Evolutionary conservation across 2,329 filamentous ascomycete genomes (phyloP).

Genomic region (Penicillium sp.): DNA sequence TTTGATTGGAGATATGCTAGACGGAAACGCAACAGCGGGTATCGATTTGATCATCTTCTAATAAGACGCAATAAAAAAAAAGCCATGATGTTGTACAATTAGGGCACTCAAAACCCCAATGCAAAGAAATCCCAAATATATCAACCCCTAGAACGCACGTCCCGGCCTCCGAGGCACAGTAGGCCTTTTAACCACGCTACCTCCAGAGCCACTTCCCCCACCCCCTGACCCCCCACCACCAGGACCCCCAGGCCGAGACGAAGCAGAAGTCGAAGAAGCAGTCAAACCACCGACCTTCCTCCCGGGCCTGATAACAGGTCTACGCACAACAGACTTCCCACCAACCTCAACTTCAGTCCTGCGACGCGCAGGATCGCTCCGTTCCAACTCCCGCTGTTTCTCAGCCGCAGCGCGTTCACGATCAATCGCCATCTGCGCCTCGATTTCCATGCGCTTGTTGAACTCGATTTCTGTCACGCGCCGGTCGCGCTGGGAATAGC

Average conservation of each 20-base stretch:
- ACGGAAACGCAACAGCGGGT: slow-evolving; percentile 7
- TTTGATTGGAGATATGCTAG: not conserved
- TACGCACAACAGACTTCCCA: slow-evolving; percentile 32
- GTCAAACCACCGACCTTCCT: slow-evolving; percentile 31
- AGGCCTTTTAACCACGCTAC: slow-evolving; percentile 42
- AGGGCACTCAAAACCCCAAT: not conserved
- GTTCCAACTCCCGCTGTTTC: slow-evolving; percentile 39
- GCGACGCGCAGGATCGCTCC: slow-evolving; percentile 33
- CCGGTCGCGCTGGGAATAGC: slow-evolving; percentile 82
- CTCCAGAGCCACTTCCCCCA: slow-evolving; percentile 22
- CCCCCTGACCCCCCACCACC: not conserved
- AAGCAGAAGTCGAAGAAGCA: slow-evolving; percentile 28
- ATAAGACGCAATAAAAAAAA: slow-evolving; percentile 5
- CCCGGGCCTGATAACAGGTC: slow-evolving; percentile 29
- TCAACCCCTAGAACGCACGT: slow-evolving; percentile 29
- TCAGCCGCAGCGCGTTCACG: slow-evolving; percentile 55
- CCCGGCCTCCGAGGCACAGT: slow-evolving; percentile 34
- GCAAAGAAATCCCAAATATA: not conserved
- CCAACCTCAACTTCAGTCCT: slow-evolving; percentile 38
- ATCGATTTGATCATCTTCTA: slow-evolving; percentile 9
- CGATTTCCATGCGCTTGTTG: slow-evolving; percentile 88
- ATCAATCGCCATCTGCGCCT: slow-evolving; percentile 85
- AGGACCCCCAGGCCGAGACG: slow-evolving; percentile 21
- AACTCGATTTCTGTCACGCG: slow-evolving; percentile 87
- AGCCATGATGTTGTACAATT: not conserved